Percentiles rank a stretch among this genome's conserved stretches.
Evolutionary conservation across 192 early-diverging fungal species (phyloP).

Genomic region (Linnemannia elongata): DNA sequence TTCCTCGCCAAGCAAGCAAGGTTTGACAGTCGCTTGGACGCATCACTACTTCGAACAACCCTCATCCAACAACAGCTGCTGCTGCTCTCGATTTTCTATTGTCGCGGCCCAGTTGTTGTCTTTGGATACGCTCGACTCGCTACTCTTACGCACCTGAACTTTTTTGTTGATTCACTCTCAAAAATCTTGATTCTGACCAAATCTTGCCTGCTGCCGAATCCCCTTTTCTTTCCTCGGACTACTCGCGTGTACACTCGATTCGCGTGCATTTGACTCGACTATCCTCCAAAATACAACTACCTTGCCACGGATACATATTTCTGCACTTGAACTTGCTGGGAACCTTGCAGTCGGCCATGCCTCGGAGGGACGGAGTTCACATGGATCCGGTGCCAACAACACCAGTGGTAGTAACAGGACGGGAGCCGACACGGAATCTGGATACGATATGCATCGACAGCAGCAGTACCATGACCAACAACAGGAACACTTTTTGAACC

Average conservation of each 20-base stretch:
- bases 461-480: neutral
- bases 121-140: neutral
- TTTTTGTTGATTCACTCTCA: neutral
- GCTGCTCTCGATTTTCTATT: slow-evolving; percentile 1
- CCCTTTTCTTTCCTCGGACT: neutral
- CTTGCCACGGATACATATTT: neutral
- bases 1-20: slow-evolving; percentile 50
- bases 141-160: neutral
- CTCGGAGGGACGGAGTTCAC: neutral
- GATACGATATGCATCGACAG: neutral
- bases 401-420: neutral
- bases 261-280: neutral
- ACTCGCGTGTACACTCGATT: neutral
- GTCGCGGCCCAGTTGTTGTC: slow-evolving; percentile 6
- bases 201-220: slow-evolving; percentile 18
- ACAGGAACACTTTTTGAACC: neutral
- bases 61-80: slow-evolving; percentile 19
- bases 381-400: neutral
- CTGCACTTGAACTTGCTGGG: neutral
- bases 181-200: slow-evolving; percentile 51
- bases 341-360: neutral
- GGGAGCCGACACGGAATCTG: neutral
- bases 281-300: neutral
- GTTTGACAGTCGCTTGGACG: slow-evolving; percentile 54
- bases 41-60: slow-evolving; percentile 19